phyloP scores from a whole-genome alignment of 495 filamentous ascomycete species.

The Podospora appendiculata region DNA sequence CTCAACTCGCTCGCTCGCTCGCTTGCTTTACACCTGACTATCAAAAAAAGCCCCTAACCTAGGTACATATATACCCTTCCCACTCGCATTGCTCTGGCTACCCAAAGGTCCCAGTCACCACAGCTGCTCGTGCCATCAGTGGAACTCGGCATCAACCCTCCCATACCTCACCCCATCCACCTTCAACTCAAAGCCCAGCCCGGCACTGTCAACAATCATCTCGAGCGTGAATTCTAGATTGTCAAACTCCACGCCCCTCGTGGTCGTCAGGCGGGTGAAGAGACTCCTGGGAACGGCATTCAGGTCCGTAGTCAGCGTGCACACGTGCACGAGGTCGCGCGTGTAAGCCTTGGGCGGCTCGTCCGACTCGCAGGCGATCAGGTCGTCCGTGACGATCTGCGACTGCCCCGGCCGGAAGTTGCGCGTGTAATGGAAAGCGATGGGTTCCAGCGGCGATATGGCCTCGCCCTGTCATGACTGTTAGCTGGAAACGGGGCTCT shows the following conservation, averaged over 20 bases:
- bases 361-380: constrained; percentile 62
- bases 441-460: constrained; percentile 56
- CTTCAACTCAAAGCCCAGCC: constrained; percentile 62
- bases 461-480: constrained; percentile 47
- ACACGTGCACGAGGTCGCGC: constrained; percentile 54
- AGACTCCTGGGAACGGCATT: constrained; percentile 57
- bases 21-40: no score
- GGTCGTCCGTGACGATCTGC: constrained; percentile 61
- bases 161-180: constrained; percentile 68
- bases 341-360: constrained; percentile 51
- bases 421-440: constrained; percentile 71
- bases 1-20: no score
- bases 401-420: constrained; percentile 65
- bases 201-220: constrained; percentile 66
- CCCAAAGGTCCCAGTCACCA: no score
- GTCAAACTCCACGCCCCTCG: constrained; percentile 65
- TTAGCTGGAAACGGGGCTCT: no score
- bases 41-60: no score
- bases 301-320: constrained; percentile 69
- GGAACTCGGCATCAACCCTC: constrained; percentile 62
- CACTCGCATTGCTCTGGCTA: no score
- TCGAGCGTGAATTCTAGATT: constrained; percentile 70
- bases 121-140: constrained; percentile 18
- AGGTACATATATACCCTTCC: no score
- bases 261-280: constrained; percentile 61